phyloP scores from a whole-genome alignment of 805 yeast genomes.

The Spathaspora girioi region DNA sequence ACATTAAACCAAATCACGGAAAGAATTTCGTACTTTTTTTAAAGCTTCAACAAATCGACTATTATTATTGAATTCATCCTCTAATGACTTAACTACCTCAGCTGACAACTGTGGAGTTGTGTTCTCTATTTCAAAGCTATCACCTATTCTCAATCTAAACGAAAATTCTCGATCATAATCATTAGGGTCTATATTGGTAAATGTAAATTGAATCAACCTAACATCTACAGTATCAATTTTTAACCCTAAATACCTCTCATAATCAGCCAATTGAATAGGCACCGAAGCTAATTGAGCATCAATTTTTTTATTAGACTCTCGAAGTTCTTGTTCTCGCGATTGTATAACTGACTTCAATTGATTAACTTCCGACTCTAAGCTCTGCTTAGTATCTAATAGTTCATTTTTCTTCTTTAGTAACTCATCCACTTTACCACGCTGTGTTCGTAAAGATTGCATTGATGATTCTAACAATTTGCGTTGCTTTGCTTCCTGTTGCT shows the following conservation, averaged over 20 bases:
- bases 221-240: conserved; percentile 47
- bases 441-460: conserved; percentile 8
- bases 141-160: conserved; percentile 44
- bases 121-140: conserved; percentile 31
- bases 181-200: conserved; percentile 44
- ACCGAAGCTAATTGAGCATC: conserved; percentile 44
- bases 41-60: conserved; percentile 25
- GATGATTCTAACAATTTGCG: background rate
- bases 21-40: conserved; percentile 10
- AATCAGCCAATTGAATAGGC: conserved; percentile 48
- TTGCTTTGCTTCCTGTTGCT: background rate
- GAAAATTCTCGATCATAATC: conserved; percentile 39
- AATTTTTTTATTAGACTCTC: conserved; percentile 29
- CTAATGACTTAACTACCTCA: conserved; percentile 12
- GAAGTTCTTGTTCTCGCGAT: conserved; percentile 14
- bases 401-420: conserved; percentile 31
- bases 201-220: conserved; percentile 46
- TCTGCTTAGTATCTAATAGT: conserved; percentile 24
- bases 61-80: conserved; percentile 21
- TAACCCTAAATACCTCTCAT: conserved; percentile 54
- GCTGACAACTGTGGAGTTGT: conserved; percentile 36
- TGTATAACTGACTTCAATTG: conserved; percentile 11
- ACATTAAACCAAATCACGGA: conserved; percentile 5
- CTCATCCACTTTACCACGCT: conserved; percentile 31
- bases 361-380: conserved; percentile 23